A percentile compares a stretch with the other conserved stretches of the same genome.
Evolutionary conservation across 371 early-diverging fungal genomes (phyloP).

Genomic region (Mucor sp.): DNA sequence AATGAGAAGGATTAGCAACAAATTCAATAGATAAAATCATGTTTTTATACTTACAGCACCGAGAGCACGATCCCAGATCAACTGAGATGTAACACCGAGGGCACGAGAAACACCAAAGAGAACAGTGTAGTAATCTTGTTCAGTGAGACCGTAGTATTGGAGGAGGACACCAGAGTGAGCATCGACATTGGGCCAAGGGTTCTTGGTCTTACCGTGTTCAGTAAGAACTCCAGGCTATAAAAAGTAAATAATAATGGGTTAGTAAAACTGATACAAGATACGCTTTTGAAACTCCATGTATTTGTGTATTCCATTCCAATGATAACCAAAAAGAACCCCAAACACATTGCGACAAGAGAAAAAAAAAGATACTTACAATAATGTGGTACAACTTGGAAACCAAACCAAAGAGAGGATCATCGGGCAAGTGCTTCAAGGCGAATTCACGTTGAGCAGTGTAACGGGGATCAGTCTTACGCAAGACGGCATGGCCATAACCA

Average conservation of each 20-base stretch:
- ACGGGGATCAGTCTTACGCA: constrained; percentile 96
- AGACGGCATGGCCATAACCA: constrained; percentile 98
- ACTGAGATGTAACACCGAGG: constrained; percentile 91
- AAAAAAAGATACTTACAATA: constrained; percentile 48
- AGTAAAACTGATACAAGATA: neutral
- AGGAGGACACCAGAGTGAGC: constrained; percentile 98
- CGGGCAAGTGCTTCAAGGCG: constrained; percentile 96
- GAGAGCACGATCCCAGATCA: constrained; percentile 97
- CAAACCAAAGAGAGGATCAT: constrained; percentile 95
- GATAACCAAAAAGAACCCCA: neutral
- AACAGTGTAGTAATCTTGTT: constrained; percentile 99
- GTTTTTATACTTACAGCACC: constrained; percentile 57
- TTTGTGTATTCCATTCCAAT: neutral
- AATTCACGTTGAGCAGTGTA: constrained; percentile 99
- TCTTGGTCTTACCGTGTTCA: constrained; percentile 99
- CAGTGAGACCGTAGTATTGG: constrained; percentile 94
- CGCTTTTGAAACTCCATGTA: neutral
- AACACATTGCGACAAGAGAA: too few species aligned
- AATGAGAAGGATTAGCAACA: constrained; percentile 8
- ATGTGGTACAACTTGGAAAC: constrained; percentile 97
- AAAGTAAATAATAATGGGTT: constrained; percentile 1
- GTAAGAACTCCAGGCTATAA: constrained; percentile 86
- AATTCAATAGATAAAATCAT: constrained; percentile 51
- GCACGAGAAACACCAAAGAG: constrained; percentile 98
- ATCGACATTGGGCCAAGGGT: constrained; percentile 99